phyloP scores from a whole-genome alignment of 352 stramenopile genomes.

The Phytophthora tubulina region DNA sequence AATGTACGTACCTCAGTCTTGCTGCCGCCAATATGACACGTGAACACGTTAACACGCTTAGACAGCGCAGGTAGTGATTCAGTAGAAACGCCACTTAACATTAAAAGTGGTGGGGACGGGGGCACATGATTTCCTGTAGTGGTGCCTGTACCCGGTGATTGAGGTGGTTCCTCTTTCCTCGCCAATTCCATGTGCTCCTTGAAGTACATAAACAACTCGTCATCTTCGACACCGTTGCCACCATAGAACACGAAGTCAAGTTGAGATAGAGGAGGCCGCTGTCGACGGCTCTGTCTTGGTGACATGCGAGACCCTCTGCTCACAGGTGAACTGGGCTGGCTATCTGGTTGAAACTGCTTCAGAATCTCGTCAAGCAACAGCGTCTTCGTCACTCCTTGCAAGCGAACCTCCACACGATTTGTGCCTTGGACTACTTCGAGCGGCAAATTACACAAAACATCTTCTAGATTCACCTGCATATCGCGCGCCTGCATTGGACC shows the following conservation, averaged over 20 bases:
- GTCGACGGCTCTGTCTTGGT: conserved; percentile 21
- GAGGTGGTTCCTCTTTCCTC: conserved; percentile 31
- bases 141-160: background rate
- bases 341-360: conserved; percentile 48
- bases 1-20: conserved; percentile 66
- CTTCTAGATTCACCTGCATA: conserved; percentile 90
- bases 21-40: conserved; percentile 76
- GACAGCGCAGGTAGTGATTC: conserved; percentile 38
- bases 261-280: conserved; percentile 20
- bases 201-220: conserved; percentile 90
- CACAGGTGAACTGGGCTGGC: conserved; percentile 28
- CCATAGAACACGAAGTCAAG: conserved; percentile 91
- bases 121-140: conserved; percentile 19
- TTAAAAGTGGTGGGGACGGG: conserved; percentile 18
- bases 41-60: conserved; percentile 70
- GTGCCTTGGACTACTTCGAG: conserved; percentile 85
- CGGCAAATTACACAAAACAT: conserved; percentile 84
- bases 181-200: conserved; percentile 65
- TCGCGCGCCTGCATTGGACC: conserved; percentile 86
- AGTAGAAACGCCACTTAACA: conserved; percentile 19
- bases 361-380: conserved; percentile 72
- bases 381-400: conserved; percentile 75
- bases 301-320: conserved; percentile 14
- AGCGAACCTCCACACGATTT: conserved; percentile 77
- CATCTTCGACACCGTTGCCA: conserved; percentile 85